phyloP scores from a whole-genome alignment of 1,139 yeast genomes.

The Saccharomycopsis crataegensis region DNA sequence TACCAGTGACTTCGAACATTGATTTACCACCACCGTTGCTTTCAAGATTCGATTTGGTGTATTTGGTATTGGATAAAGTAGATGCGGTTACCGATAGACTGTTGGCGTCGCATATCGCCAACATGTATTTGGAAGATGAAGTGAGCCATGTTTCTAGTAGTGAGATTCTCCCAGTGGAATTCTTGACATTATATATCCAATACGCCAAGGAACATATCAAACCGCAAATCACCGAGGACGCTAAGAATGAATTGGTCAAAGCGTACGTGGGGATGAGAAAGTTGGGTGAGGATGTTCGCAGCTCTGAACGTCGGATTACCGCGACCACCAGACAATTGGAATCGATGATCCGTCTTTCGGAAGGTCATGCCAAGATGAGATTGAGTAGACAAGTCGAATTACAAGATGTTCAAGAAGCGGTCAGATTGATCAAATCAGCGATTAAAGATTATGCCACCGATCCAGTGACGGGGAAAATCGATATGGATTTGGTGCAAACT shows the following conservation, averaged over 20 bases:
- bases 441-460: slow-evolving; percentile 97
- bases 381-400: slow-evolving; percentile 62
- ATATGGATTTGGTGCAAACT: slow-evolving; percentile 94
- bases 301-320: slow-evolving; percentile 85
- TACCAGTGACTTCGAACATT: slow-evolving; percentile 91
- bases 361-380: slow-evolving; percentile 97
- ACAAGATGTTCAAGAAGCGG: slow-evolving; percentile 90
- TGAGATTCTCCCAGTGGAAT: slow-evolving; percentile 78
- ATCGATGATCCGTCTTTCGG: slow-evolving; percentile 88
- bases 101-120: slow-evolving; percentile 84
- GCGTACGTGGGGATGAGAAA: slow-evolving; percentile 92
- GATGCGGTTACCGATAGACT: slow-evolving; percentile 80
- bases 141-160: slow-evolving; percentile 63
- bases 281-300: slow-evolving; percentile 83
- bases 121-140: slow-evolving; percentile 82
- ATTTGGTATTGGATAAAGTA: slow-evolving; percentile 84
- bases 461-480: slow-evolving; percentile 92
- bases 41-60: slow-evolving; percentile 91
- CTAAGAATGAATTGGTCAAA: slow-evolving; percentile 80
- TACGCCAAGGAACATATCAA: slow-evolving; percentile 79
- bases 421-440: slow-evolving; percentile 84
- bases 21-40: slow-evolving; percentile 94
- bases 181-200: slow-evolving; percentile 79
- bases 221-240: slow-evolving; percentile 73
- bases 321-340: slow-evolving; percentile 97